Evolutionary conservation across 2,329 filamentous ascomycete genomes (phyloP), one percentile per base, ranked within the genome.

Genomic region (Penicillium sp.): DNA sequence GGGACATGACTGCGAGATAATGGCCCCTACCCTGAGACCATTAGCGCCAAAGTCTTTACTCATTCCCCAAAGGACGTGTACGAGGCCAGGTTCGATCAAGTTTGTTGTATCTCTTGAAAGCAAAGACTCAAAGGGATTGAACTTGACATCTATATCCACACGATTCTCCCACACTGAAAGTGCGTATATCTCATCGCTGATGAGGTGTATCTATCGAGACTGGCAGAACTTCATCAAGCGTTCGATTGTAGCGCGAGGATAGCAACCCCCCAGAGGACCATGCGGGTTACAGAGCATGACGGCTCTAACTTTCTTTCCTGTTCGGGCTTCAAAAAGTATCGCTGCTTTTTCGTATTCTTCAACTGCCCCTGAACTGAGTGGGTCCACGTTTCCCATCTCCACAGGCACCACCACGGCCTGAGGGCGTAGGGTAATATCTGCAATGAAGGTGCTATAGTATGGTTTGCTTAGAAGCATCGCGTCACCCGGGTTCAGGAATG

Each of bases 131-230:
- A 84, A 84, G 0, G 70, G 64, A 0, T 69, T 59, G 1, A 62
- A 54, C 0, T 58, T 45, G 0, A 67, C 59, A 1, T 42, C 9
- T 0, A 51, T 52, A 36, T 67, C 76, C 53, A 58, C 69, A 33
- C 23, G 68, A 55, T 78, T 82, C 7, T 73, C 55, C 64, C 77
- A 86, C 1, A 79, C 69, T 0, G 82, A 84, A 3, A 83, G 64
- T 2, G 81, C 83, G 61, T 86, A 86, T 34, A 86, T 79, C 62
- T 86, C 83, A 63, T 86, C 83, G 59, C 77, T 79, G 66, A 86
- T 76, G 34, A 86, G 69, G 59, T 86, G 82, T 5, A 85, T 68
- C 3, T 72, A 56, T 57, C 84, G 68, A 50, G 75, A 73, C 48
- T 81, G 70, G 60, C 82, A 85, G 29, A 85, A 62, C 2, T 65